A percentile compares a stretch with the other conserved stretches of the same genome.
Evolutionary conservation across 768 basidiomycete species (phyloP).

Genomic region (Suillus subaureus): DNA sequence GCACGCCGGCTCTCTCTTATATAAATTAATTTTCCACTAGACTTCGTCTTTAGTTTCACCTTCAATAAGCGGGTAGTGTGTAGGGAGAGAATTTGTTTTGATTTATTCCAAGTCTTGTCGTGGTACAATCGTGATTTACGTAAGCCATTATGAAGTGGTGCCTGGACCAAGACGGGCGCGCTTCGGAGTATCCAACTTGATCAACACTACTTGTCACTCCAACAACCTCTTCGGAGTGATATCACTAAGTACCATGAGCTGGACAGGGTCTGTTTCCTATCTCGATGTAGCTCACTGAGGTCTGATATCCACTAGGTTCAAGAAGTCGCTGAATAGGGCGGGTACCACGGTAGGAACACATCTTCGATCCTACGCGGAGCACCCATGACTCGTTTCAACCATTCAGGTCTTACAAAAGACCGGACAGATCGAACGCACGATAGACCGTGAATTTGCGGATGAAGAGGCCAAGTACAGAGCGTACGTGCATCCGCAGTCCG

Average conservation of each 20-base stretch:
- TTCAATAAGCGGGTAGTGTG: not conserved
- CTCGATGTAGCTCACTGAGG: not conserved
- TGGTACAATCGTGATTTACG: not conserved
- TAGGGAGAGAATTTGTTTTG: not conserved
- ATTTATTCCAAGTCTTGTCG: not conserved
- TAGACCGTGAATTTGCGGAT: constrained; percentile 91
- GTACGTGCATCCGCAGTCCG: constrained; percentile 49
- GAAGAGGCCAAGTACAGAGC: constrained; percentile 90
- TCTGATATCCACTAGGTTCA: constrained; percentile 58
- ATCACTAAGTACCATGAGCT: constrained; percentile 43
- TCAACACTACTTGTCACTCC: not conserved
- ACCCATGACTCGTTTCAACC: constrained; percentile 8
- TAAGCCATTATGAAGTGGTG: not conserved
- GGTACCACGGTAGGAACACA: constrained; percentile 75
- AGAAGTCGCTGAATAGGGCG: constrained; percentile 90
- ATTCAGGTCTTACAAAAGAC: constrained; percentile 92
- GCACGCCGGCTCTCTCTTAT: too few species aligned
- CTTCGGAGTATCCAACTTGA: not conserved
- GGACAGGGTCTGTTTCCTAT: constrained; percentile 49
- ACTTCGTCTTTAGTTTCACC: too few species aligned
- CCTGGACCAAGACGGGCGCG: not conserved
- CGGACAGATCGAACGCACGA: constrained; percentile 94
- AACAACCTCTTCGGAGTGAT: not conserved
- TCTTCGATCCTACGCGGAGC: constrained; percentile 81
- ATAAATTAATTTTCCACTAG: too few species aligned